These are phyloP conservation scores for Panicum virgatum DNA, from an alignment of 202 grass and related monocot genomes.

Conservation along the genomic window DNA sequence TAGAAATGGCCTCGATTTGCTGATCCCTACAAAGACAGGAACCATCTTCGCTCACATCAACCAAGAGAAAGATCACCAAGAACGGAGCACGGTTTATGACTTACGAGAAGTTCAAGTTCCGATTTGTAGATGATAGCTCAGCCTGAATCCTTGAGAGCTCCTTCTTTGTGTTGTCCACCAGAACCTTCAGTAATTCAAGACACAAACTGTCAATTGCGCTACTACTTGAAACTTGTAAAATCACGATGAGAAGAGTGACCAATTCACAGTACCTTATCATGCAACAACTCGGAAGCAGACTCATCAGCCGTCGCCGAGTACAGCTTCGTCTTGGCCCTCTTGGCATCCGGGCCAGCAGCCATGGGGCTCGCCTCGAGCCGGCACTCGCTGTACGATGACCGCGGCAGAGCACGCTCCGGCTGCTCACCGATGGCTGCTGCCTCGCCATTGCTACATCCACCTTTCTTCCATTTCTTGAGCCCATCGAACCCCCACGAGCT, in stretches of 20 bases:
- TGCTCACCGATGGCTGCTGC: conserved; percentile 12
- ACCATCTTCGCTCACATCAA: not conserved
- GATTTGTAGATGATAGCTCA: conserved; percentile 65
- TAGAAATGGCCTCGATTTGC: conserved; percentile 81
- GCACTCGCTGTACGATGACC: conserved; percentile 54
- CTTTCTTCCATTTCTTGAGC: conserved; percentile 89
- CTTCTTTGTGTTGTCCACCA: conserved; percentile 83
- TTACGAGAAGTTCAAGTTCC: conserved; percentile 78
- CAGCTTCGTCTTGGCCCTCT: conserved; percentile 63
- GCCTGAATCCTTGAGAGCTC: conserved; percentile 91
- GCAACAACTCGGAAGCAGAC: conserved; percentile 50
- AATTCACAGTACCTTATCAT: conserved; percentile 53
- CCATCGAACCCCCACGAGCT: conserved; percentile 79
- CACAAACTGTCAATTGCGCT: not conserved
- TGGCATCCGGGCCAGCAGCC: conserved; percentile 45
- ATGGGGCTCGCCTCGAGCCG: conserved; percentile 52
- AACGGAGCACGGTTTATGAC: conserved; percentile 32
- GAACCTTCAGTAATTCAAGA: conserved; percentile 53
- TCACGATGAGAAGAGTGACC: not conserved
- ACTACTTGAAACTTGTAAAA: not conserved
- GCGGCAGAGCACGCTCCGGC: conserved; percentile 23
- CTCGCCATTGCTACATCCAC: conserved; percentile 39
- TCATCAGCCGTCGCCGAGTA: conserved; percentile 18
- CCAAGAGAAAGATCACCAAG: not conserved
- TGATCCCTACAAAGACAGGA: conserved; percentile 44